A percentile compares a stretch with the other conserved stretches of the same genome.
Conservation (phyloP, 257 asterid species). For the Solanum ossicruentum region DNA sequence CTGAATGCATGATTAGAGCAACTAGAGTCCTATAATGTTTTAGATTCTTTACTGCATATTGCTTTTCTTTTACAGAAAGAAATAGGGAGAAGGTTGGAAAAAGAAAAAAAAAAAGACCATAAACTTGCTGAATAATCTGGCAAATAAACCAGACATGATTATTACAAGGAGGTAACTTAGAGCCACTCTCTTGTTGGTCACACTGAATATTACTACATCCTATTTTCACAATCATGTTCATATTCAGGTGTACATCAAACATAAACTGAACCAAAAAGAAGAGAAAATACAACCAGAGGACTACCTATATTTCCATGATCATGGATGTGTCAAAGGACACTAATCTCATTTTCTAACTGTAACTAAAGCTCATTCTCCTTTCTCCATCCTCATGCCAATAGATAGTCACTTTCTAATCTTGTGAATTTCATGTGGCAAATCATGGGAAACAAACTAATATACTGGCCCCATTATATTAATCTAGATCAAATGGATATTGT, state of each 20-base stretch:
- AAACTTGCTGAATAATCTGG: background rate
- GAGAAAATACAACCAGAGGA: background rate
- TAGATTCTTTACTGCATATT: no score
- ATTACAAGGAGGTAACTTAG: background rate
- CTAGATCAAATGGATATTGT: conserved; percentile 32
- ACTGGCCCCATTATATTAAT: background rate
- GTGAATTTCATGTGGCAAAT: background rate
- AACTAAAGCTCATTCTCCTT: background rate
- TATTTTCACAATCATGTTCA: background rate
- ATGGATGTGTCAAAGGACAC: background rate
- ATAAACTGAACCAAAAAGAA: background rate
- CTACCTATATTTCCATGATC: background rate
- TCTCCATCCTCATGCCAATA: background rate
- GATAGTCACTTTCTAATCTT: background rate
- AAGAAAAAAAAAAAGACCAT: background rate
- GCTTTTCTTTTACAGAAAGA: no score
- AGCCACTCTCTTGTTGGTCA: background rate
- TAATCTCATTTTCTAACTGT: background rate
- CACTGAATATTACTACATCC: background rate
- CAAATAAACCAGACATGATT: background rate
- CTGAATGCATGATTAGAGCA: background rate
- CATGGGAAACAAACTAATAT: background rate
- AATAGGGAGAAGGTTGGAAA: background rate
- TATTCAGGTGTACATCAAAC: background rate
- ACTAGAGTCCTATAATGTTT: background rate